phyloP scores from a whole-genome alignment of 371 early-diverging fungal genomes.

The Phascolomyces articulosus region DNA sequence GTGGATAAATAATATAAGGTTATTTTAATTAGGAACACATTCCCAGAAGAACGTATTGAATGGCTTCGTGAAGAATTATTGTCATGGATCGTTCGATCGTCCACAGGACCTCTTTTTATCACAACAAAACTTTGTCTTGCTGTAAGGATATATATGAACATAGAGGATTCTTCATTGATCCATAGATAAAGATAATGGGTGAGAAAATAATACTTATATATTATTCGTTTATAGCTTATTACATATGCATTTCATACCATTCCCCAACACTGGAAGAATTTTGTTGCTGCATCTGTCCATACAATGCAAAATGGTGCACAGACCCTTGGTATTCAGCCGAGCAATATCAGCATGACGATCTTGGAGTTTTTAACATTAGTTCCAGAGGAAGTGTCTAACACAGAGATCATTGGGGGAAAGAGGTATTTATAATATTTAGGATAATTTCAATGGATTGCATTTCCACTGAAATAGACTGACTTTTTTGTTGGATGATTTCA shows the following conservation, averaged over 20 bases:
- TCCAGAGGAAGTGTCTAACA: slow-evolving; percentile 76
- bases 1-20: background rate
- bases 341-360: slow-evolving; percentile 49
- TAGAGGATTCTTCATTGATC: background rate
- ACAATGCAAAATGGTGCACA: slow-evolving; percentile 48
- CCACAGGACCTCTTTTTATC: slow-evolving; percentile 68
- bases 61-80: slow-evolving; percentile 69
- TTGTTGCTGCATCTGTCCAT: slow-evolving; percentile 55
- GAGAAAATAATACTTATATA: background rate
- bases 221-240: slow-evolving; percentile 50
- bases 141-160: slow-evolving; percentile 56
- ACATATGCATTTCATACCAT: slow-evolving; percentile 69
- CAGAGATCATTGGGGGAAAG: slow-evolving; percentile 52
- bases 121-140: slow-evolving; percentile 76
- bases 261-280: slow-evolving; percentile 65
- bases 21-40: slow-evolving; percentile 25
- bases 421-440: too few relatives aligned
- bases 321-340: slow-evolving; percentile 25
- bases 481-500: background rate
- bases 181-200: too few relatives aligned
- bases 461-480: too few relatives aligned
- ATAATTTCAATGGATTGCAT: too few relatives aligned
- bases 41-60: slow-evolving; percentile 61
- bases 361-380: slow-evolving; percentile 78
- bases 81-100: slow-evolving; percentile 59